phyloP scores from a whole-genome alignment of 2,329 filamentous ascomycete species.

The Nectriaceae sp. region DNA sequence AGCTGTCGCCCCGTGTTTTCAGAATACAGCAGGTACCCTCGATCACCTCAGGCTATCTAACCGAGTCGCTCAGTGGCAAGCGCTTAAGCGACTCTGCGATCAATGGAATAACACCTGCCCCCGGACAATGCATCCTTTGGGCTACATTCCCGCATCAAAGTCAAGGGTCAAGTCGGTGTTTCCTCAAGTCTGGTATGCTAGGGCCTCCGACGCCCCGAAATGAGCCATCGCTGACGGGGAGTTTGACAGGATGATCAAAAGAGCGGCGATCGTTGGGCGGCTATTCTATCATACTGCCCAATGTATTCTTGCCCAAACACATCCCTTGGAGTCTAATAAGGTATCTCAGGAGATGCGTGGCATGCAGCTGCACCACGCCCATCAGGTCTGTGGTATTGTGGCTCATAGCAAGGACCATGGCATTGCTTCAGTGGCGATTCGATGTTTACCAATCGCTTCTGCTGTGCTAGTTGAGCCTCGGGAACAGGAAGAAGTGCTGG shows the following conservation, averaged over 20 bases:
- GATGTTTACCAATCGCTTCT: slow-evolving; percentile 76
- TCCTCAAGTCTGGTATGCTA: slow-evolving; percentile 76
- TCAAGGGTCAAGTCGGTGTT: slow-evolving; percentile 73
- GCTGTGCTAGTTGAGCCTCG: slow-evolving; percentile 66
- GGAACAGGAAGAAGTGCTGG: slow-evolving; percentile 80
- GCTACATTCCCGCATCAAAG: slow-evolving; percentile 70
- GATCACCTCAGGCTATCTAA: slow-evolving; percentile 65
- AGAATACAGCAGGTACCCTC: slow-evolving; percentile 60
- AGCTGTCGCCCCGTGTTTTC: slow-evolving; percentile 64
- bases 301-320: slow-evolving; percentile 76
- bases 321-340: slow-evolving; percentile 66
- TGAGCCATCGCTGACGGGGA: not conserved
- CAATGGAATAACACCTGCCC: slow-evolving; percentile 79
- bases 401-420: slow-evolving; percentile 82
- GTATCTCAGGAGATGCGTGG: slow-evolving; percentile 67
- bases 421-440: slow-evolving; percentile 76
- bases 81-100: slow-evolving; percentile 79
- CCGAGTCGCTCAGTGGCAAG: slow-evolving; percentile 74
- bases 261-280: slow-evolving; percentile 76
- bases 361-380: slow-evolving; percentile 73
- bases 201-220: not conserved
- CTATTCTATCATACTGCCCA: slow-evolving; percentile 89
- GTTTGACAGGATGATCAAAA: slow-evolving; percentile 70
- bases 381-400: slow-evolving; percentile 86
- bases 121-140: slow-evolving; percentile 83